Base-by-base conservation (phyloP, 179 eudicot genomes). In the Carnegiea gigantea region DNA sequence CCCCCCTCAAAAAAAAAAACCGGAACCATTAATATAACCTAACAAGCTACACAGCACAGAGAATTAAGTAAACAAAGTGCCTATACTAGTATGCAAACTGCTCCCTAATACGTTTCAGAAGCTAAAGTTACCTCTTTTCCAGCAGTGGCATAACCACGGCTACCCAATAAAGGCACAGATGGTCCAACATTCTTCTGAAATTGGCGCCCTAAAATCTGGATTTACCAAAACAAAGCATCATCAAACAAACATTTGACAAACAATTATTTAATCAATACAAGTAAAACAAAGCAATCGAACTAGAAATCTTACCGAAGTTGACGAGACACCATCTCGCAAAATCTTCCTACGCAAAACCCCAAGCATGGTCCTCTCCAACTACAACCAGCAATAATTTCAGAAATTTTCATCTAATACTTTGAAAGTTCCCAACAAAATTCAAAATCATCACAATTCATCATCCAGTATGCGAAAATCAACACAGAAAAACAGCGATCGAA, bases 261-360 rank as follows among this genome's bases (percentile, higher is more conserved):
- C 53, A 49, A 43, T 20, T 73, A 6, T 14, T 20, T 24, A 72
- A 46, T 46, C 48, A 60, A 77, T 24, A 83, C 21, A 51, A 38
- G 23, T n/a, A 46, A 48, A 24, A 43, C 36, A 21, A 73, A 30
- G 2, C 17, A 64, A 75, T 18, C 20, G n/a, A n/a, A 72, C 12
- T 26, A 72, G 17, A 38, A 38, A 38, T 17, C 28, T 49, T 68
- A 85, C 88, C 83, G 71, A 76, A 78, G 81, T 70, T 15, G 87
- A 86, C 43, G 89, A 86, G 48, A 73, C 88, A 43, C 83, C 84
- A 21, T 79, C 82, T 18, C 86, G 80, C 30, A 82, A 89, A 83
- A 86, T 59, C 71, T 86, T 89, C 44, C 88, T 83, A 81, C 90
- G 84, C 33, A 78, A 77, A 82, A 87, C 76, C 71, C 88, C 87